Percentiles rank a stretch among this genome's conserved stretches.
Conservation (phyloP, 306 rosid species). For the Malus orientalis region DNA sequence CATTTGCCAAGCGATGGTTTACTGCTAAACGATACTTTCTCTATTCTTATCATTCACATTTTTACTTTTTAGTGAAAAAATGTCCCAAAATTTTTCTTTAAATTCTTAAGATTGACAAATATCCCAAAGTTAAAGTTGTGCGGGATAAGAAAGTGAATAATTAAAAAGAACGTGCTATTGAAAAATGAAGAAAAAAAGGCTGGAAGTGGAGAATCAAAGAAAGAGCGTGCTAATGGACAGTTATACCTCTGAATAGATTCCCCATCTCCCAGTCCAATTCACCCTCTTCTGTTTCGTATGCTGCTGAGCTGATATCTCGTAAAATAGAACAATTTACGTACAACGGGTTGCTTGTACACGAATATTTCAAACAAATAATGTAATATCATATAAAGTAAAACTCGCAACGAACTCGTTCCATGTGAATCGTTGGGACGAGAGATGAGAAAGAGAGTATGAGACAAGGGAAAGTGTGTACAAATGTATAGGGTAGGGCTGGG, state of each 20-base stretch:
- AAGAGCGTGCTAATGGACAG: constrained; percentile 56
- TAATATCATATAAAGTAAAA: too few species aligned
- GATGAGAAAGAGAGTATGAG: neutral
- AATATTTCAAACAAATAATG: too few species aligned
- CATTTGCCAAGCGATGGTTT: neutral
- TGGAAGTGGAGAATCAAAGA: constrained; percentile 33
- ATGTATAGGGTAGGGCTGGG: neutral
- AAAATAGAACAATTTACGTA: neutral
- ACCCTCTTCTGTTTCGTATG: constrained; percentile 27
- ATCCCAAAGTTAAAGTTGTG: neutral
- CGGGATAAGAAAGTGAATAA: neutral
- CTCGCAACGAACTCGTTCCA: too few species aligned
- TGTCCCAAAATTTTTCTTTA: neutral
- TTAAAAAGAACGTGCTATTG: neutral
- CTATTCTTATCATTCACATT: neutral
- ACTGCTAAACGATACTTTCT: neutral
- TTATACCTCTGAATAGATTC: constrained; percentile 49
- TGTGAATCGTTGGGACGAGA: neutral
- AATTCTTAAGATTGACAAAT: neutral
- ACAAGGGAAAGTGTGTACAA: neutral
- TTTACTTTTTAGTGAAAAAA: neutral
- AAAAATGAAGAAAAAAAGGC: constrained; percentile 17
- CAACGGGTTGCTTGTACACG: neutral
- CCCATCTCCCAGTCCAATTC: constrained; percentile 29
- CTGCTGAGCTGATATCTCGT: neutral